phyloP scores from a whole-genome alignment of 2,329 filamentous ascomycete genomes.

The Pestalotiopsis sp. region DNA sequence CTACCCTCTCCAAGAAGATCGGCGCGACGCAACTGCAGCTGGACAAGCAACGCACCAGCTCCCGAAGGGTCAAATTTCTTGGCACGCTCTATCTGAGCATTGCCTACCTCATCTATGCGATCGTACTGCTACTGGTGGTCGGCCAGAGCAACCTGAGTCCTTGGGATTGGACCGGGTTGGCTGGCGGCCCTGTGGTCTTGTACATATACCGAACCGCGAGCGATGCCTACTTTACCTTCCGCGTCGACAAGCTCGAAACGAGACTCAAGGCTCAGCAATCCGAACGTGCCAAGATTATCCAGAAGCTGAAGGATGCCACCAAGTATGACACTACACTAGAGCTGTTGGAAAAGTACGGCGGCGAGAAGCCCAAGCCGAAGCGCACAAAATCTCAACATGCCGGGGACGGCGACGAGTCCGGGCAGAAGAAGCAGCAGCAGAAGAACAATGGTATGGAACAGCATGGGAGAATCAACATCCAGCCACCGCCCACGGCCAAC shows the following conservation, averaged over 20 bases:
- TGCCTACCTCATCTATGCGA: slow-evolving; percentile 83
- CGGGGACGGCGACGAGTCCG: slow-evolving; percentile 21
- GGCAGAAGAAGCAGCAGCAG: slow-evolving; percentile 24
- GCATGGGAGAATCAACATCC: slow-evolving; percentile 48
- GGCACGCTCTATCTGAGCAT: slow-evolving; percentile 91
- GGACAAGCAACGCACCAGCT: slow-evolving; percentile 71
- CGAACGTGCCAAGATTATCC: slow-evolving; percentile 84
- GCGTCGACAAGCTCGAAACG: slow-evolving; percentile 69
- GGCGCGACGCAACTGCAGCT: slow-evolving; percentile 72
- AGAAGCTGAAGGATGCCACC: slow-evolving; percentile 91
- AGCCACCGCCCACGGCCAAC: slow-evolving; percentile 66
- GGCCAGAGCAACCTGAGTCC: slow-evolving; percentile 79
- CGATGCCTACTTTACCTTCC: slow-evolving; percentile 77
- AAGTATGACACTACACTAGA: slow-evolving; percentile 95
- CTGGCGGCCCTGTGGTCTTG: slow-evolving; percentile 81
- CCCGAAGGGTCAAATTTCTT: slow-evolving; percentile 79
- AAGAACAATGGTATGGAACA: slow-evolving; percentile 31
- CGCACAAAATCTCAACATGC: slow-evolving; percentile 32
- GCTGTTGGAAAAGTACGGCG: slow-evolving; percentile 92
- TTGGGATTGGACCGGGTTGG: slow-evolving; percentile 77
- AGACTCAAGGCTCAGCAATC: slow-evolving; percentile 75
- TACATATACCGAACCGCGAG: slow-evolving; percentile 71
- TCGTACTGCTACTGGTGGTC: slow-evolving; percentile 82
- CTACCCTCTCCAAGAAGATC: slow-evolving; percentile 82
- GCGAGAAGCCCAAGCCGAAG: slow-evolving; percentile 52